Percentiles rank a stretch among this genome's conserved stretches.
Evolutionary conservation across 805 yeast genomes (phyloP).

Genomic region (Metschnikowia lachancei): DNA sequence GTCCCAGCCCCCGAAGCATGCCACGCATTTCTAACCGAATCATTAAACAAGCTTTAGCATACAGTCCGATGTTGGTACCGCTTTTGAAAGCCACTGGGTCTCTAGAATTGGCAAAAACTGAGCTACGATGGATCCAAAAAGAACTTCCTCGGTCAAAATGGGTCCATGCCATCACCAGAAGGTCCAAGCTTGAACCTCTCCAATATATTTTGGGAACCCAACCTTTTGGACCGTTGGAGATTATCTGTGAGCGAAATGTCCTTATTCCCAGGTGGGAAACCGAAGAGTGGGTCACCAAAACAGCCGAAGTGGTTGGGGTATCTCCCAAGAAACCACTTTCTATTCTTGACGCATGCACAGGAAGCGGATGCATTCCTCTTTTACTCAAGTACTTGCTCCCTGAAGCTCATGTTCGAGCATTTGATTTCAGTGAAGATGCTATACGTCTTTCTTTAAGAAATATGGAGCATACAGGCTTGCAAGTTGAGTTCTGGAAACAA

Average conservation of each 20-base stretch:
- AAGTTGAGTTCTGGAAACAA: conserved; percentile 6
- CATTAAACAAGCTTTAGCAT: conserved; percentile 27
- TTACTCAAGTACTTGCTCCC: conserved; percentile 33
- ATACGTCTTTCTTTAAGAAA: conserved; percentile 50
- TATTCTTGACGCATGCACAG: conserved; percentile 21
- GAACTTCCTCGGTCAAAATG: conserved; percentile 52
- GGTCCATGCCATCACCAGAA: conserved; percentile 49
- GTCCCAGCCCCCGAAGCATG: conserved; percentile 18
- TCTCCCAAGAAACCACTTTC: background rate
- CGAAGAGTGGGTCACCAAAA: conserved; percentile 74
- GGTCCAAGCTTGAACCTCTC: conserved; percentile 63
- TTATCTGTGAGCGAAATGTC: conserved; percentile 61
- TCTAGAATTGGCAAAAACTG: conserved; percentile 48
- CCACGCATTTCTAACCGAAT: conserved; percentile 32
- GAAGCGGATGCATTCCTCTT: conserved; percentile 72
- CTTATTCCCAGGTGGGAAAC: conserved; percentile 94
- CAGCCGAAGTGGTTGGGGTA: conserved; percentile 24
- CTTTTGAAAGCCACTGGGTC: conserved; percentile 31
- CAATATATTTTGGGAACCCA: conserved; percentile 84
- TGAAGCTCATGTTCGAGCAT: conserved; percentile 35
- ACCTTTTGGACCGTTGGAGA: conserved; percentile 74
- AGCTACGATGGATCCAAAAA: conserved; percentile 59
- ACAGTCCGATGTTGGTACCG: conserved; percentile 31
- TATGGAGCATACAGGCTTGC: conserved; percentile 16
- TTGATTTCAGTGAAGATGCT: conserved; percentile 60